Evolutionary conservation across 176 grass and related monocot genomes (phyloP), one percentile per base, ranked within the genome.

Genomic region (Cenchrus americanus): DNA sequence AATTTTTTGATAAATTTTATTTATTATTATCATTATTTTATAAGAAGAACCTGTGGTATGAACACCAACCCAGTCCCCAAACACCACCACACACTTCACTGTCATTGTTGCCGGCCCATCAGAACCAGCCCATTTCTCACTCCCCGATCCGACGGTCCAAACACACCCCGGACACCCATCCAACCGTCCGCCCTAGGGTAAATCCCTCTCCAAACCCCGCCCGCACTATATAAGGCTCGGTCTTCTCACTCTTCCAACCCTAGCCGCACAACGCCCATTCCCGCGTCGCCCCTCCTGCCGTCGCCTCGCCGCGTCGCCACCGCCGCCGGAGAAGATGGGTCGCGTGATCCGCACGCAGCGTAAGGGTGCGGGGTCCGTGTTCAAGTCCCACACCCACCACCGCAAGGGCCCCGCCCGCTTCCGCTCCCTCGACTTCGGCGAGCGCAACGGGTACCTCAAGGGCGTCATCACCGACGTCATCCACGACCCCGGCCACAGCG

Each of bases 371-470:
- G 95, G 95, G 4, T 94, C 95, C 34, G 84, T 97, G 19, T 97
- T 97, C 88, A 91, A 92, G 73, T 94, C 95, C 8, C 95, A 97
- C 90, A 97, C 95, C 15, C 95, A 97, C 95, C 95, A 97, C 90
- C 95, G 95, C 77, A 97, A 97, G 90, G 95, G 95, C 5, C 88
- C 95, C 0, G 95, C 95, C 21, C 78, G 95, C 2, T 97, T 97
- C 81, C 90, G 95, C 22, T 89, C 90, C 46, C 95, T 97, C 75
- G 95, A 97, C 81, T 94, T 92, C 81, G 95, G 95, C 88, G 95
- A 97, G 95, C 88, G 95, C 52, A 94, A 97, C 47, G 95, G 95
- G 3, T 97, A 97, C 63, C 86, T 97, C 32, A 94, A 92, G 81
- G 95, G 95, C 60, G 92, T 97, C 10, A 79, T 97, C 73, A 97